Evolutionary conservation across 768 basidiomycete species (phyloP).

Genomic region (Arthromyces matolae): DNA sequence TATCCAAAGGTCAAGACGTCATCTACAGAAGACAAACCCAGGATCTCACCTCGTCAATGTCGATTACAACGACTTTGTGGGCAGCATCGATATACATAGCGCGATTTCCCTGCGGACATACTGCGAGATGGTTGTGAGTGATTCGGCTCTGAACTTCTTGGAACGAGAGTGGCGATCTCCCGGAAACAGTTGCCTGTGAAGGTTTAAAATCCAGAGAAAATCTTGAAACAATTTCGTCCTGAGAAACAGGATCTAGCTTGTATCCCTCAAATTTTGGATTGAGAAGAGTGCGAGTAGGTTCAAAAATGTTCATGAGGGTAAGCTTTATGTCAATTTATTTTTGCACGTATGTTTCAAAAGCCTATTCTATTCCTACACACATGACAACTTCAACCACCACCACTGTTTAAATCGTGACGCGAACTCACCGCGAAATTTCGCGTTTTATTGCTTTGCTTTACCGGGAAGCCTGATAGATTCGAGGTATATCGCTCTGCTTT

Average conservation of each 20-base stretch:
- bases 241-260: slow-evolving; percentile 59
- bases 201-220: slow-evolving; percentile 52
- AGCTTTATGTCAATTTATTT: no score
- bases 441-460: no score
- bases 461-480: no score
- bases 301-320: slow-evolving; percentile 33
- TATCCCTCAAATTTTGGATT: slow-evolving; percentile 89
- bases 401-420: no score
- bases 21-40: background rate
- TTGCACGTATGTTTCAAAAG: no score
- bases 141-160: slow-evolving; percentile 83
- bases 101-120: slow-evolving; percentile 40
- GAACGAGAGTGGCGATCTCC: slow-evolving; percentile 61
- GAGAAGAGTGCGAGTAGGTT: slow-evolving; percentile 49
- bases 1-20: slow-evolving; percentile 10
- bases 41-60: slow-evolving; percentile 52
- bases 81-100: slow-evolving; percentile 69
- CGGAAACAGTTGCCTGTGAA: slow-evolving; percentile 59
- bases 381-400: no score
- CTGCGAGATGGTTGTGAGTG: slow-evolving; percentile 74
- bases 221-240: slow-evolving; percentile 51
- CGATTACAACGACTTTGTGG: slow-evolving; percentile 56
- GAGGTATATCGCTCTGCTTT: no score
- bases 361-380: no score
- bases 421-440: no score